Percentiles rank a stretch among this genome's conserved stretches.
Conservation (phyloP, 495 filamentous ascomycete genomes). For the Neurospora cerealis region DNA sequence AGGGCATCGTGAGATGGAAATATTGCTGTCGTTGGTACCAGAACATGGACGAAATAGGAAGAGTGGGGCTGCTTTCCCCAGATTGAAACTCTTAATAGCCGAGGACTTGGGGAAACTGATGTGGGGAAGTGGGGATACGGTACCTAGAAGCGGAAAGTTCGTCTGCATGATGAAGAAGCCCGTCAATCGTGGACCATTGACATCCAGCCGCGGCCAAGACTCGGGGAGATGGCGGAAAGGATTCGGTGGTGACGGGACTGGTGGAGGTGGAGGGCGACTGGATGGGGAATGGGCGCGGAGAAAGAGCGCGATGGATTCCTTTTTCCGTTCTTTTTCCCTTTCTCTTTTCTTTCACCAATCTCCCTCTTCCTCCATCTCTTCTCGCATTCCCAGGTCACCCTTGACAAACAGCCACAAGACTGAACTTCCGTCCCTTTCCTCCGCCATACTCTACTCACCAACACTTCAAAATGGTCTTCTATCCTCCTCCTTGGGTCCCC, state of each 20-base stretch:
- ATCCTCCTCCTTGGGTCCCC: slow-evolving; percentile 57
- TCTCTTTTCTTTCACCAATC: neutral
- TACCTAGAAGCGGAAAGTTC: neutral
- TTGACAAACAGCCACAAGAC: neutral
- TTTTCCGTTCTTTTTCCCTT: neutral
- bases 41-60: neutral
- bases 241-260: neutral
- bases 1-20: neutral
- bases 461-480: slow-evolving; percentile 61
- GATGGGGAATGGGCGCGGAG: neutral
- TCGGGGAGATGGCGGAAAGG: neutral
- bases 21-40: neutral
- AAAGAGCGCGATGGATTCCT: neutral
- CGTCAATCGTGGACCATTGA: neutral
- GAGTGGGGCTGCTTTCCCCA: neutral
- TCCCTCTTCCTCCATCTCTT: neutral
- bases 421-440: neutral
- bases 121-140: neutral
- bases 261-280: neutral
- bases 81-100: neutral
- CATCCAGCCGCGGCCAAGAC: neutral
- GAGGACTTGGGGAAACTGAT: neutral
- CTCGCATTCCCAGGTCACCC: neutral
- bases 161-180: neutral
- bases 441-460: neutral